Base-by-base conservation (phyloP, 2,329 filamentous ascomycete species). In the Nemania sp. region DNA sequence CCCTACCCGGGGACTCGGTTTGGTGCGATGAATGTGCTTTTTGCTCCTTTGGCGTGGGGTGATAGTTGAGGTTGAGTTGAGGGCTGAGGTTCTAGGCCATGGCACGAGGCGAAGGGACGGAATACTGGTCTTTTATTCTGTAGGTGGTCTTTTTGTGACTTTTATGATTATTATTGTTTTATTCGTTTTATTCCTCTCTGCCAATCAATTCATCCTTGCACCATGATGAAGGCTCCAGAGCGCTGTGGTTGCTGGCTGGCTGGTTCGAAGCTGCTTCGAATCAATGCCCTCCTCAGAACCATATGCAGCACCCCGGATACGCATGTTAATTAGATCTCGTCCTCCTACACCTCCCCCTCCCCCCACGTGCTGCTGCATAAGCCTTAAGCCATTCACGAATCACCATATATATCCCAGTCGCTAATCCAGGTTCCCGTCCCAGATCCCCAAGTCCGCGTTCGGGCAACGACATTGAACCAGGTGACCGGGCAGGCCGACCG, bases 351-450 rank as follows among this genome's bases (percentile, higher is more conserved):
- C n/a, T n/a, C n/a, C n/a, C n/a, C n/a, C n/a, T n/a, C 20, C 50
- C 50, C 55, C 54, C 54, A 59, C 55, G 54, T 47, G 40, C 21
- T 21, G n/a, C 32, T 25, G 13, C 21, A 37, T 25, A 40, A n/a
- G n/a, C n/a, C n/a, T n/a, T n/a, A n/a, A n/a, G n/a, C n/a, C n/a
- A n/a, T n/a, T n/a, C n/a, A n/a, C n/a, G n/a, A n/a, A n/a, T n/a
- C 25, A 54, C 13, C 5, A 34, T 42, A 46, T 46, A 32, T 46
- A 29, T 51, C 7, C 13, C 18, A 39, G 25, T 32, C 37, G 34
- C 45, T 50, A 50, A 42, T 52, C 25, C 55, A 29, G 15, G 43
- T 11, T 46, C 9, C n/a, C 25, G n/a, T 9, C 35, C 35, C 11
- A 43, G 53, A 10, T 13, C 17, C 17, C 39, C 11, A 37, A 51